These are phyloP conservation scores for Claviceps monticola DNA, from an alignment of 2,329 filamentous ascomycete species.

Conservation along the genomic window DNA sequence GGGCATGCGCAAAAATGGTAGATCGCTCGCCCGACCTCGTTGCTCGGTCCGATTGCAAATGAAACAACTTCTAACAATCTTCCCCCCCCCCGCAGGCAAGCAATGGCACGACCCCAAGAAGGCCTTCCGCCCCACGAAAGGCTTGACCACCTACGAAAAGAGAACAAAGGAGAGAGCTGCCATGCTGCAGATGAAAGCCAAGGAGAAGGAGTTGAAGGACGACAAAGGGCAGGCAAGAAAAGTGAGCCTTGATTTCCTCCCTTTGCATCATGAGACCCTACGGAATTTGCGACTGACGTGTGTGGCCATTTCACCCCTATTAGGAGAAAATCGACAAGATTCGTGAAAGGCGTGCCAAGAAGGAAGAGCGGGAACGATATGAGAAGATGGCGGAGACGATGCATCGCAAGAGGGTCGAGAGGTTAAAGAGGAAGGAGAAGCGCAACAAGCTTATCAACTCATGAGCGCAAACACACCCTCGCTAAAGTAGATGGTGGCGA, in stretches of 20 bases:
- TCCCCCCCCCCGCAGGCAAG: constrained; percentile 49
- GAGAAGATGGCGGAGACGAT: constrained; percentile 95
- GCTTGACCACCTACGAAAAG: constrained; percentile 66
- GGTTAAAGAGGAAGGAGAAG: constrained; percentile 91
- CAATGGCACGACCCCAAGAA: constrained; percentile 81
- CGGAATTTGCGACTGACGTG: neutral
- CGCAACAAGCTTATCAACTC: constrained; percentile 72
- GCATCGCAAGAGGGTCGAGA: constrained; percentile 89
- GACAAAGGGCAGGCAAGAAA: constrained; percentile 85
- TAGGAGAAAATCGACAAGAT: constrained; percentile 66
- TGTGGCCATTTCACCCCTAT: constrained; percentile 3
- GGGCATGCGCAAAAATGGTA: constrained; percentile 79
- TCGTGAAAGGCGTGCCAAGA: constrained; percentile 72
- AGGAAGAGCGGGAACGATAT: constrained; percentile 86
- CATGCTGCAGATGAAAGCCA: constrained; percentile 68
- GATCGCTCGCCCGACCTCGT: constrained; percentile 9
- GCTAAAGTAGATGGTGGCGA: neutral
- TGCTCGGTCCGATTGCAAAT: neutral
- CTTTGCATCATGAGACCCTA: too few species aligned
- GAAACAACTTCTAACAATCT: constrained; percentile 5
- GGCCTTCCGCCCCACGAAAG: constrained; percentile 70
- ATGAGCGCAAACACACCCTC: neutral
- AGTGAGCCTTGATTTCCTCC: constrained; percentile 33
- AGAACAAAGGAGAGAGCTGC: constrained; percentile 57
- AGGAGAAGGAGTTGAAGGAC: constrained; percentile 89